Conservation (phyloP, 352 stramenopile species). For the Peronospora farinosa region DNA sequence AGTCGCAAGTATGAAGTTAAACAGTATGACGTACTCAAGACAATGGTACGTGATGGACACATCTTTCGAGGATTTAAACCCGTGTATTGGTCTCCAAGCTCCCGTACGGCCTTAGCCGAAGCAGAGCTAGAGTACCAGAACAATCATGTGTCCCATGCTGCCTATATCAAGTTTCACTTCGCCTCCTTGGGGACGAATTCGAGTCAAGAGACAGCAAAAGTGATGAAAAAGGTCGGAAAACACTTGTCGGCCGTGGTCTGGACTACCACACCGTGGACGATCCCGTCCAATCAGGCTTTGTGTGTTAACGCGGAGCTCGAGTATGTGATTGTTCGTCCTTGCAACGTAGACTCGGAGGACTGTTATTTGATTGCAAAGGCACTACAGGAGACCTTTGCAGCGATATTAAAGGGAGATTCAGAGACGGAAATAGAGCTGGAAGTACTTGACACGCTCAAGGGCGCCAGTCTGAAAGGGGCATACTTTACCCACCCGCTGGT, state of each 20-base stretch:
- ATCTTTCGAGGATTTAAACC: constrained; percentile 98
- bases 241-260: constrained; percentile 86
- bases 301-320: constrained; percentile 91
- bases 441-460: constrained; percentile 60
- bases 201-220: constrained; percentile 6
- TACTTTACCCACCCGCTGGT: constrained; percentile 88
- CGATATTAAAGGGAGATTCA: constrained; percentile 12
- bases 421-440: constrained; percentile 27
- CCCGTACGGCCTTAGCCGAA: constrained; percentile 95
- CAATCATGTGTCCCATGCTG: constrained; percentile 93
- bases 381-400: constrained; percentile 42
- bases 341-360: constrained; percentile 17
- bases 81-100: constrained; percentile 98
- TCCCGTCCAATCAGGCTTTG: constrained; percentile 96
- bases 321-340: constrained; percentile 88
- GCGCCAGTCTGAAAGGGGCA: constrained; percentile 42
- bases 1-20: constrained; percentile 92
- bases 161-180: constrained; percentile 89
- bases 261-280: constrained; percentile 99
- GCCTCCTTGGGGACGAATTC: constrained; percentile 25
- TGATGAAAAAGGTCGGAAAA: constrained; percentile 37
- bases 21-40: constrained; percentile 95
- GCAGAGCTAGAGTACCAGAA: constrained; percentile 98
- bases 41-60: constrained; percentile 93
- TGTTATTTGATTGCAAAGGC: constrained; percentile 62